A percentile compares a stretch with the other conserved stretches of the same genome.
phyloP scores from a whole-genome alignment of 2,329 filamentous ascomycete genomes.

The Hypoxylon sp. region DNA sequence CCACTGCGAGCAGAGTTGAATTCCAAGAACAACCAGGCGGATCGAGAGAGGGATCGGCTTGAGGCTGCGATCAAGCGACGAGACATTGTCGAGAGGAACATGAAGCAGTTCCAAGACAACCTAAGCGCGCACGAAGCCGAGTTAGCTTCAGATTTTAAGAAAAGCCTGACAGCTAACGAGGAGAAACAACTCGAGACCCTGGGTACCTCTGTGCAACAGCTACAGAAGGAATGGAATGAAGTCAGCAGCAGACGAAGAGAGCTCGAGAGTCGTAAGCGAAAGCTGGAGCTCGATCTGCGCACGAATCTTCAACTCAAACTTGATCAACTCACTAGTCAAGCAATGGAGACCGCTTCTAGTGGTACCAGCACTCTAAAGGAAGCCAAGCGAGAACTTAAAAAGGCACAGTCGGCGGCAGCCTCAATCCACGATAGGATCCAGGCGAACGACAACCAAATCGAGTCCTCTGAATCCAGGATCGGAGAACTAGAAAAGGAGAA shows the following conservation, averaged over 20 bases:
- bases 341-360: slow-evolving; percentile 71
- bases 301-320: slow-evolving; percentile 88
- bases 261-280: slow-evolving; percentile 80
- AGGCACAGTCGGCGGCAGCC: slow-evolving; percentile 73
- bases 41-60: slow-evolving; percentile 76
- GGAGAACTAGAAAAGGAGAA: slow-evolving; percentile 54
- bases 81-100: slow-evolving; percentile 75
- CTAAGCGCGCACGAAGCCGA: slow-evolving; percentile 82
- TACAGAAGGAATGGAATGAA: slow-evolving; percentile 80
- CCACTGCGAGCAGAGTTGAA: slow-evolving; percentile 80
- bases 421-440: slow-evolving; percentile 73
- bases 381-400: slow-evolving; percentile 81
- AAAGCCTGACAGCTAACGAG: slow-evolving; percentile 82
- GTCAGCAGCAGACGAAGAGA: slow-evolving; percentile 77
- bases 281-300: slow-evolving; percentile 86
- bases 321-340: slow-evolving; percentile 82
- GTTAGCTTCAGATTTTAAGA: slow-evolving; percentile 87
- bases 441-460: slow-evolving; percentile 79
- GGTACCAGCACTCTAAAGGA: slow-evolving; percentile 77
- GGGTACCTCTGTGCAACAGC: slow-evolving; percentile 71
- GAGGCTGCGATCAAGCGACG: slow-evolving; percentile 72
- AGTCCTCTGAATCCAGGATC: slow-evolving; percentile 56
- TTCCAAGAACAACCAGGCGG: slow-evolving; percentile 76
- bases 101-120: slow-evolving; percentile 79
- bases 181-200: slow-evolving; percentile 80